Evolutionary conservation across 768 basidiomycete genomes (phyloP).

Genomic region (Nidularia sp.): DNA sequence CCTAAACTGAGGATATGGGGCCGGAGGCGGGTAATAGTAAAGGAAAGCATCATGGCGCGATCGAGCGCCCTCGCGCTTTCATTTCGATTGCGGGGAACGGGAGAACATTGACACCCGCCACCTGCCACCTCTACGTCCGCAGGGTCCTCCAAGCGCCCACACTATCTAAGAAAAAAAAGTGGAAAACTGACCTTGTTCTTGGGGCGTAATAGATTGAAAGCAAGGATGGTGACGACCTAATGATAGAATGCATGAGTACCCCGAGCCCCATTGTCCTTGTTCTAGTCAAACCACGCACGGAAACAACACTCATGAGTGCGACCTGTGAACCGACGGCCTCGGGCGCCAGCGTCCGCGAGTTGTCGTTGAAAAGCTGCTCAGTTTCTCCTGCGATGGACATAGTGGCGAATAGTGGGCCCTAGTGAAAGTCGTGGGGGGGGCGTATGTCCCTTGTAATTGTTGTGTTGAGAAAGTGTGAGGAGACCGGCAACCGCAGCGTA

Average conservation of each 20-base stretch:
- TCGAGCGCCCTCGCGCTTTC: not conserved
- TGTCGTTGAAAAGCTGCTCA: slow-evolving; percentile 33
- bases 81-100: not conserved
- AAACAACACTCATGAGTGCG: slow-evolving; percentile 65
- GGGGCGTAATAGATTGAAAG: slow-evolving; percentile 83
- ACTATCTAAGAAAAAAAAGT: not conserved
- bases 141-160: not conserved
- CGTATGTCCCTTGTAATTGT: too few species aligned
- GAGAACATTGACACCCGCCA: not conserved
- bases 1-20: too few species aligned
- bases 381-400: slow-evolving; percentile 30
- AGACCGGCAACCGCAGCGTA: too few species aligned
- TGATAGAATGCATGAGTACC: too few species aligned
- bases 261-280: too few species aligned
- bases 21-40: too few species aligned
- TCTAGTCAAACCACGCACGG: slow-evolving; percentile 51
- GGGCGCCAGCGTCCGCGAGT: slow-evolving; percentile 70
- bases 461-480: too few species aligned
- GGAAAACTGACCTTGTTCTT: slow-evolving; percentile 67
- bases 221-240: slow-evolving; percentile 61
- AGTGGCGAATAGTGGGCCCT: slow-evolving; percentile 2
- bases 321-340: slow-evolving; percentile 78
- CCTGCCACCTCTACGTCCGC: too few species aligned
- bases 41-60: not conserved
- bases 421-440: too few species aligned